Base-by-base conservation (phyloP, 2,329 filamentous ascomycete genomes). In the Exophiala bonariae region DNA sequence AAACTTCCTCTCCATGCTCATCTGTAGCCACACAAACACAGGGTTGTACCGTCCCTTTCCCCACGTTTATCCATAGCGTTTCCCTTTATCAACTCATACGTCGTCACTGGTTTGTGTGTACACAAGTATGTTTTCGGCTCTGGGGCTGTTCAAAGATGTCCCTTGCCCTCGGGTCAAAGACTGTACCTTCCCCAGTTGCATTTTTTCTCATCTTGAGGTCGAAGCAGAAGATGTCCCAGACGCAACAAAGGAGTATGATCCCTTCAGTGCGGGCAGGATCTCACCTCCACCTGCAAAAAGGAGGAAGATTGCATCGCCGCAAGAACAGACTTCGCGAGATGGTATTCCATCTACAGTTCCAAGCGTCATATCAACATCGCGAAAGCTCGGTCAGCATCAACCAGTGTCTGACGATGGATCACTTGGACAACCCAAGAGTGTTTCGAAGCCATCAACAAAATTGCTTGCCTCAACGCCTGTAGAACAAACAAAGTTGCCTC, bases 171-270 rank as follows among this genome's bases (percentile, higher is more conserved):
- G 73, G 52, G 71, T 71, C 11, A 58, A 64, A 20, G 53, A 64
- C 49, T 85, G 81, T 63, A 59, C 63, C 22, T 65, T 83, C 10
- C 66, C 76, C 11, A 73, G 74, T 52, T 85, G 81, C 66, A 74
- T 83, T 16, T 85, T 83, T 64, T 70, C 66, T 10, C 81, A 85
- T 63, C 11, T 28, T 14, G n/a, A 35, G 10, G 18, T 26, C 10
- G 39, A 52, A 11, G 35, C 40, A 34, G 19, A 41, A 17, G 37
- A 34, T 28, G 33, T 26, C n/a, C 34, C 43, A 32, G 33, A 20
- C 44, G 18, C 40, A 32, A 34, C 47, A 16, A 53, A 54, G 37
- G 59, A 58, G 35, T 56, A 58, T 48, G 34, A 49, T 30, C 54
- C 60, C 13, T 49, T 52, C 39, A 54, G 50, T 34, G 46, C 52